Percentiles rank a stretch among this genome's conserved stretches.
phyloP scores from a whole-genome alignment of 1,284 basidiomycete species.

The Boletellus sp. region DNA sequence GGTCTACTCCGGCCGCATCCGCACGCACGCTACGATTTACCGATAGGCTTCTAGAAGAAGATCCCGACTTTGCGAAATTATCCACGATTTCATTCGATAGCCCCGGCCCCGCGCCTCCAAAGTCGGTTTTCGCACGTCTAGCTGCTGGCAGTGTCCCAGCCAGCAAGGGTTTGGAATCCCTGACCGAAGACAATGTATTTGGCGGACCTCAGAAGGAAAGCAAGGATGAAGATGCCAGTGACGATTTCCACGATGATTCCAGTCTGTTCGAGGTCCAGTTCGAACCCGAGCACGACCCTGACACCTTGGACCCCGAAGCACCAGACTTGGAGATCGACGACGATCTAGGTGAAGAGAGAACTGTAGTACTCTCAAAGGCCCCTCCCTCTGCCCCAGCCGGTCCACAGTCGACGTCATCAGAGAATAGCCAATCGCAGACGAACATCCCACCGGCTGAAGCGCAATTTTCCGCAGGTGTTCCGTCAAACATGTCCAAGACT shows the following conservation, averaged over 20 bases:
- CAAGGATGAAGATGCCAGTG: conserved; percentile 2
- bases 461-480: conserved; percentile 10
- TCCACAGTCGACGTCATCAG: conserved; percentile 2
- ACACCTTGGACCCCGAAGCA: not conserved
- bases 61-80: conserved; percentile 53
- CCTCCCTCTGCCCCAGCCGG: conserved; percentile 11
- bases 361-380: conserved; percentile 28
- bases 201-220: conserved; percentile 1
- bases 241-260: conserved; percentile 7
- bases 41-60: conserved; percentile 60
- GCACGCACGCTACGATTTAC: conserved; percentile 57
- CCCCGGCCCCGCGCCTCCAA: conserved; percentile 38
- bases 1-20: conserved; percentile 54
- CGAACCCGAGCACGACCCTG: conserved; percentile 5
- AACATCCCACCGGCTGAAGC: conserved; percentile 2
- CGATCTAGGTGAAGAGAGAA: conserved; percentile 30
- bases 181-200: conserved; percentile 9
- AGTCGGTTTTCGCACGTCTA: conserved; percentile 29
- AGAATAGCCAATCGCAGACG: conserved; percentile 3
- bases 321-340: conserved; percentile 17
- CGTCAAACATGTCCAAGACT: conserved; percentile 33
- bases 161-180: conserved; percentile 5
- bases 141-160: conserved; percentile 9
- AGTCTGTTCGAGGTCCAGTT: conserved; percentile 10
- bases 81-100: conserved; percentile 50